A percentile compares a stretch with the other conserved stretches of the same genome.
These are phyloP conservation scores for Luffa aegyptiaca DNA, from an alignment of 306 rosid species.

Conservation along the genomic window DNA sequence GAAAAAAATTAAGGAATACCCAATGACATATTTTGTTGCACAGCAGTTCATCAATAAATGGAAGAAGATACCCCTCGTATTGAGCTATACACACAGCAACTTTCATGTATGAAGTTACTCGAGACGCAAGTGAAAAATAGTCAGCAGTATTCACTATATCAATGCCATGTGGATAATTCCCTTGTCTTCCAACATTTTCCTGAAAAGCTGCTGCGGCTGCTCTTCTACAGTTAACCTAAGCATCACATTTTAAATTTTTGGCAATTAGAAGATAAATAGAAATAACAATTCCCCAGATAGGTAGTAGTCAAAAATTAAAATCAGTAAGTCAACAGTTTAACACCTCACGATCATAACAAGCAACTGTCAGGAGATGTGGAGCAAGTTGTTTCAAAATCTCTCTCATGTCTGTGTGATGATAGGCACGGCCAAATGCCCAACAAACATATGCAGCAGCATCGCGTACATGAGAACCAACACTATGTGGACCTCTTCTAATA, in stretches of 20 bases:
- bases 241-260: constrained; percentile 17
- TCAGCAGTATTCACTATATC: constrained; percentile 91
- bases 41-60: constrained; percentile 71
- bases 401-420: constrained; percentile 75
- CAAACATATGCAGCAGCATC: constrained; percentile 98
- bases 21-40: constrained; percentile 82
- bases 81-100: constrained; percentile 74
- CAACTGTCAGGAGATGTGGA: constrained; percentile 82
- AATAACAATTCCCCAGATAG: not conserved
- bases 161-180: constrained; percentile 92
- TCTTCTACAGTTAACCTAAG: constrained; percentile 97
- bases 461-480: constrained; percentile 97
- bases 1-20: constrained; percentile 45
- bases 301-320: not conserved
- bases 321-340: constrained; percentile 13
- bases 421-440: constrained; percentile 99
- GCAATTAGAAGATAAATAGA: constrained; percentile 13
- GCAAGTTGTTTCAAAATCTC: constrained; percentile 69
- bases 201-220: constrained; percentile 99
- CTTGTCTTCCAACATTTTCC: constrained; percentile 98
- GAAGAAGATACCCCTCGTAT: constrained; percentile 72
- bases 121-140: constrained; percentile 88
- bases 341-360: constrained; percentile 98
- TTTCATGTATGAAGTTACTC: constrained; percentile 59
- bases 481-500: constrained; percentile 97